Evolutionary conservation across 2,329 filamentous ascomycete genomes (phyloP).

Genomic region (Xylaria sp.): DNA sequence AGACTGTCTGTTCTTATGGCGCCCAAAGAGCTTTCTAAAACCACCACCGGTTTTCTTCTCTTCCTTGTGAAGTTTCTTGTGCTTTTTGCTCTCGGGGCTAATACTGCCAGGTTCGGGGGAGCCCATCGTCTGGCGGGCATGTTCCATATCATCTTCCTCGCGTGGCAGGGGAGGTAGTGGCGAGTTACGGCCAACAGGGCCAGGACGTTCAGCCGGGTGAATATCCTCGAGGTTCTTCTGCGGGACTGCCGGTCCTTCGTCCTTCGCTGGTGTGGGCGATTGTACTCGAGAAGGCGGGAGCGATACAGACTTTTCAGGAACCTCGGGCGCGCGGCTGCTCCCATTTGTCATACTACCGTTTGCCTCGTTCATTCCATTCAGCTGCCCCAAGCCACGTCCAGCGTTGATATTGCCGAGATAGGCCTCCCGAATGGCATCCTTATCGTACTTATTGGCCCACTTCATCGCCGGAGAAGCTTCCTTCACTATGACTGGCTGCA

Average conservation of each 20-base stretch:
- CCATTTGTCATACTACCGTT: constrained; percentile 52
- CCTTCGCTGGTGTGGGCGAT: constrained; percentile 30
- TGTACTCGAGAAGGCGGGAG: constrained; percentile 48
- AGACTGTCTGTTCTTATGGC: constrained; percentile 68
- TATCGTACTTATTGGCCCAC: constrained; percentile 96
- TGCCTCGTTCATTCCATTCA: constrained; percentile 58
- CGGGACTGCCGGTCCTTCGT: constrained; percentile 44
- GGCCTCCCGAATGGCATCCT: constrained; percentile 83
- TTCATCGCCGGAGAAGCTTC: constrained; percentile 95
- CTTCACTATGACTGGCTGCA: constrained; percentile 84
- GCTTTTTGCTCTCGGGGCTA: constrained; percentile 60
- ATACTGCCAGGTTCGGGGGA: constrained; percentile 53
- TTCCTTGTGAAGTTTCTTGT: constrained; percentile 67
- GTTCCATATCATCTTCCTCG: constrained; percentile 51
- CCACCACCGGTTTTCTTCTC: constrained; percentile 53
- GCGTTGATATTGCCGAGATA: constrained; percentile 81
- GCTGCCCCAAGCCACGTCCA: constrained; percentile 71
- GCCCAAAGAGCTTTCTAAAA: constrained; percentile 73
- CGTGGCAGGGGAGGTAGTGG: constrained; percentile 56
- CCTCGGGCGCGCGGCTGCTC: constrained; percentile 50
- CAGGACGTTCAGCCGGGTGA: constrained; percentile 53
- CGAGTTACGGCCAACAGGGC: constrained; percentile 50
- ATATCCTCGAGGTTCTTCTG: constrained; percentile 55
- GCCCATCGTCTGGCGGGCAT: constrained; percentile 52
- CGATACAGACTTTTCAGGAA: constrained; percentile 56